Evolutionary conservation across 1,284 basidiomycete genomes (phyloP), one percentile per base, ranked within the genome.

Genomic region (Ustilago vetiveriae): DNA sequence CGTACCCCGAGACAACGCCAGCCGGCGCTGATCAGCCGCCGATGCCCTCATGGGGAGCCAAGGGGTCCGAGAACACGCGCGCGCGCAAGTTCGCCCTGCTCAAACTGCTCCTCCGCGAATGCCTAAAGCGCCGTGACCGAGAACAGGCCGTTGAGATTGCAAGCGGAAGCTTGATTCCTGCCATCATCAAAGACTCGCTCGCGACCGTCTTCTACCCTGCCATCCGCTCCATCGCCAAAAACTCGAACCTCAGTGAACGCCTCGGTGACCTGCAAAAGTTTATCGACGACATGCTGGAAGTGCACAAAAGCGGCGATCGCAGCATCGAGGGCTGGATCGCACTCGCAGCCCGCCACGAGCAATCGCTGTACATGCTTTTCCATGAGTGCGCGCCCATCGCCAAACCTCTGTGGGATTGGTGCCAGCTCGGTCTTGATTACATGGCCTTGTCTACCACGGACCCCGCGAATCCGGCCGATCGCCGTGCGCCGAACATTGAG

Each of bases 361-460:
- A 81, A 35, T 72, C 68, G 17, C 50, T 81, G n/a, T 79, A 76
- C 56, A 63, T 70, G 22, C 54, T 81, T 30, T 72, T 75, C 60
- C 78, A 79, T 64, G 80, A 80, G 43, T 72, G 72, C 40, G 74
- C 72, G 0, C 57, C 77, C 13, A 76, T 81, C 44, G 53, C 70
- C 11, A 54, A 70, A 29, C 77, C 71, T 16, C 68, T 80, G 8
- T 74, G 71, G 67, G 58, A 73, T 23, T 81, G 77, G 77, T 65
- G 60, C 17, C 79, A 81, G 55, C 48, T 63, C 8, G 75, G 69
- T 10, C 41, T 72, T 24, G 79, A 81, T 53, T 81, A 69, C 53
- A 76, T 81, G 78, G 72, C 76, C 1, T 57, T 81, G 3, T 69
- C 71, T 4, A 81, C 79, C n/a, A 73, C 70, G 13, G 79, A 81